These are phyloP conservation scores for Daedaleopsis sinensis DNA, from an alignment of 768 basidiomycete genomes.

Conservation along the genomic window DNA sequence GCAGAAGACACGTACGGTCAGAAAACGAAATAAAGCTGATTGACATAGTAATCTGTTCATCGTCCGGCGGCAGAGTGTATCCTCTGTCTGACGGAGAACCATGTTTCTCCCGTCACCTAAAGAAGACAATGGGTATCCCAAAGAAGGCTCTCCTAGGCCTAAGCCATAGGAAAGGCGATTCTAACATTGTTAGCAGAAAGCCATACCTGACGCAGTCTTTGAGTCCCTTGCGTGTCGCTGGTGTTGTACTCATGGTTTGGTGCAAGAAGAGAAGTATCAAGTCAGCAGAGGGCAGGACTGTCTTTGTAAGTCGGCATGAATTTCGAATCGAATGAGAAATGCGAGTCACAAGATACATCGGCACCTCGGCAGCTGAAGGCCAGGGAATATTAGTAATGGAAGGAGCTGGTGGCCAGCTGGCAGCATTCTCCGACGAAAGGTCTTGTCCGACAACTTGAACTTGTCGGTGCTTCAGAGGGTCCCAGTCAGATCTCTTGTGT, in stretches of 20 bases:
- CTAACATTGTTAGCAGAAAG: not conserved
- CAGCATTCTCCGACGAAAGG: too few species aligned
- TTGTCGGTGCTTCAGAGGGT: too few species aligned
- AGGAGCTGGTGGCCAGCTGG: too few species aligned
- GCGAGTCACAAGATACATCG: conserved; percentile 15
- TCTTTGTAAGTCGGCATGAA: not conserved
- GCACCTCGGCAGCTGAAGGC: conserved; percentile 8
- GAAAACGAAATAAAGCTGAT: too few species aligned
- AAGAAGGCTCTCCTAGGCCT: not conserved
- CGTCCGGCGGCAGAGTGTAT: too few species aligned
- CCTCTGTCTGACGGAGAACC: too few species aligned
- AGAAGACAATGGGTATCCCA: too few species aligned
- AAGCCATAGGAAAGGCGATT: not conserved
- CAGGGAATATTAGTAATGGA: too few species aligned
- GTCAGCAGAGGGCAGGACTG: not conserved
- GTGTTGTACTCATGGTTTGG: not conserved
- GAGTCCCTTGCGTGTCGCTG: conserved; percentile 33
- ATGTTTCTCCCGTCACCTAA: too few species aligned
- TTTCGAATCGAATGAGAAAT: not conserved
- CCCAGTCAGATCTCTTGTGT: too few species aligned
- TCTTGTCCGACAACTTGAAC: too few species aligned
- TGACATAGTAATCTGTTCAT: too few species aligned
- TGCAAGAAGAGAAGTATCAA: not conserved
- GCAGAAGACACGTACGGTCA: not conserved
- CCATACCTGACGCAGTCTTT: conserved; percentile 40